A percentile compares a stretch with the other conserved stretches of the same genome.
Evolutionary conservation across 2,329 filamentous ascomycete genomes (phyloP).

Genomic region (Cladophialophora yegresii): DNA sequence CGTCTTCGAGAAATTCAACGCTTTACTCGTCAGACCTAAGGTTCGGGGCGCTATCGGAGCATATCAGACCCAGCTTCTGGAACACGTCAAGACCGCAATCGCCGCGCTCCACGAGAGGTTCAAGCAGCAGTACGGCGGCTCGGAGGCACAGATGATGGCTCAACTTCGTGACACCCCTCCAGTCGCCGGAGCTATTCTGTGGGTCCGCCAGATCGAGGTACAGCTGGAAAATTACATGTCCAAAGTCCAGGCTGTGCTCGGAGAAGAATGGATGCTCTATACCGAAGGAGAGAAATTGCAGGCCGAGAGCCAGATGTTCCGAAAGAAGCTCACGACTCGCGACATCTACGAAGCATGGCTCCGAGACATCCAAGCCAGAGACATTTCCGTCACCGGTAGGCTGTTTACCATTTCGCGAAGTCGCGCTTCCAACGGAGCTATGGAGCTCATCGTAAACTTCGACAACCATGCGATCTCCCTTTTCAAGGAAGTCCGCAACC

Average conservation of each 20-base stretch:
- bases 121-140: conserved; percentile 98
- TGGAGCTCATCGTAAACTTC: conserved; percentile 93
- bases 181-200: conserved; percentile 95
- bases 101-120: conserved; percentile 91
- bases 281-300: conserved; percentile 92
- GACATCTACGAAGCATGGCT: conserved; percentile 97
- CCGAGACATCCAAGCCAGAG: conserved; percentile 80
- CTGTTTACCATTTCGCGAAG: conserved; percentile 88
- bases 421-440: conserved; percentile 81
- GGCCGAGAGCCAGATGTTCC: conserved; percentile 87
- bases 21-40: conserved; percentile 96
- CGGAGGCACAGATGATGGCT: conserved; percentile 96
- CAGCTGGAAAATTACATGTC: conserved; percentile 97
- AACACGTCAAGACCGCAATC: conserved; percentile 97
- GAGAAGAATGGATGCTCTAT: conserved; percentile 90
- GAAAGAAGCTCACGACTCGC: conserved; percentile 90
- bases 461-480: conserved; percentile 95
- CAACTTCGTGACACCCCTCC: conserved; percentile 93
- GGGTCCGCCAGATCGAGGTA: conserved; percentile 94
- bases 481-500: conserved; percentile 97
- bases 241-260: conserved; percentile 97
- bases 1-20: conserved; percentile 99
- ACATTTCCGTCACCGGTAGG: conserved; percentile 87
- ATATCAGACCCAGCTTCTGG: conserved; percentile 96
- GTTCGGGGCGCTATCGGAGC: conserved; percentile 97